Conservation (phyloP, 371 early-diverging fungal genomes). For the Mortierella sp. region DNA sequence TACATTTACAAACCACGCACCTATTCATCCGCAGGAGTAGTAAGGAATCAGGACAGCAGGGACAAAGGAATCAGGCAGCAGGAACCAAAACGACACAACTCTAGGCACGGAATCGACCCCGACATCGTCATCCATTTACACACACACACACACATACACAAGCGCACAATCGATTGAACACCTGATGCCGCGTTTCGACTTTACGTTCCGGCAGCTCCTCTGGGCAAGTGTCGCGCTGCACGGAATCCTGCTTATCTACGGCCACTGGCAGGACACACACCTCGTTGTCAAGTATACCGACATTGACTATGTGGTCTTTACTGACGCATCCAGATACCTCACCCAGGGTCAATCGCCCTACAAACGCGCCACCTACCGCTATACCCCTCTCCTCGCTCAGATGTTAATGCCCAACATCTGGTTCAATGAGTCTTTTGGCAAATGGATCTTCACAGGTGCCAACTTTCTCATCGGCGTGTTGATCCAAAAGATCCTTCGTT, state of each 20-base stretch:
- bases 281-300: conserved; percentile 96
- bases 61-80: background rate
- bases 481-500: conserved; percentile 68
- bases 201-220: conserved; percentile 49
- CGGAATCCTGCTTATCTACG: conserved; percentile 78
- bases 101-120: background rate
- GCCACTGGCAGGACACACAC: conserved; percentile 88
- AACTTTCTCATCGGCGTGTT: conserved; percentile 86
- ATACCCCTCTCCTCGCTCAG: conserved; percentile 95
- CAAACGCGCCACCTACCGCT: conserved; percentile 93
- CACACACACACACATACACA: background rate
- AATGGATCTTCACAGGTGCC: conserved; percentile 86
- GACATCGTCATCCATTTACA: background rate
- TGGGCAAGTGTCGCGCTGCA: conserved; percentile 67
- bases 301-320: conserved; percentile 96
- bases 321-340: conserved; percentile 92
- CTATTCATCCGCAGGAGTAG: background rate
- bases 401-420: conserved; percentile 87
- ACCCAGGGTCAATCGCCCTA: conserved; percentile 87
- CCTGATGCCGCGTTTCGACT: conserved; percentile 26
- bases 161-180: background rate
- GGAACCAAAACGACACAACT: background rate
- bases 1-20: background rate
- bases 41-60: background rate
- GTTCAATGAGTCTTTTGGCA: conserved; percentile 85